Conservation (phyloP, 1,284 basidiomycete species). For the Vanrija pseudolonga region DNA sequence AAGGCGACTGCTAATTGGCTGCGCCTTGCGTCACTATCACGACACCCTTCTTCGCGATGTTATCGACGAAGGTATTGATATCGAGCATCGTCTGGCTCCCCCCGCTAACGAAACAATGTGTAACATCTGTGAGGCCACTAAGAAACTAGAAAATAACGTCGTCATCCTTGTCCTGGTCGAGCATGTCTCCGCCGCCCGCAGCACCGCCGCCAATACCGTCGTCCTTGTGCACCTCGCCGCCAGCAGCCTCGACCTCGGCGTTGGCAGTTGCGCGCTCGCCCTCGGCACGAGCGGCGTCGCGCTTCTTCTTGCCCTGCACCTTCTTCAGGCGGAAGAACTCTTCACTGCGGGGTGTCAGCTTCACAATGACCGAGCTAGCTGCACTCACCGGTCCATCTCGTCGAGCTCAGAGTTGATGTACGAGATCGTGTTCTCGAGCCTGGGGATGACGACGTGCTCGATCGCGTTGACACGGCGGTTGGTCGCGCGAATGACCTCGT, state of each 20-base stretch:
- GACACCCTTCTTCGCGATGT: no score
- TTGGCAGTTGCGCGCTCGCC: conserved; percentile 28
- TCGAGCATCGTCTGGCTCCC: no score
- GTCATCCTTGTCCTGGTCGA: conserved; percentile 73
- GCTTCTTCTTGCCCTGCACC: conserved; percentile 95
- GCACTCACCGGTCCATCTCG: conserved; percentile 76
- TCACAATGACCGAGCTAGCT: no score
- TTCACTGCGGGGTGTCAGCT: conserved; percentile 52
- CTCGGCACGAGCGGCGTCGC: conserved; percentile 54
- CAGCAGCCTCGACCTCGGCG: conserved; percentile 32
- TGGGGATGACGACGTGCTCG: conserved; percentile 95
- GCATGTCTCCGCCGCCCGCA: conserved; percentile 57
- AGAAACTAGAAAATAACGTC: conserved; percentile 77
- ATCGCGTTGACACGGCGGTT: conserved; percentile 98
- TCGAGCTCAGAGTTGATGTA: conserved; percentile 96
- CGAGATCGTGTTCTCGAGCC: conserved; percentile 94
- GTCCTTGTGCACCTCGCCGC: conserved; percentile 45
- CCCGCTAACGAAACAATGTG: not conserved
- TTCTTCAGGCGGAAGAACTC: conserved; percentile 97
- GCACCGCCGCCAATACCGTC: conserved; percentile 46
- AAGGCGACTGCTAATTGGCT: no score
- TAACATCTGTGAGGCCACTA: not conserved
- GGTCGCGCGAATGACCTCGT: conserved; percentile 97
- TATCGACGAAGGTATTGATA: no score
- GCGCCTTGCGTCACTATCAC: no score